Evolutionary conservation across 2,329 filamentous ascomycete species (phyloP), one percentile per base, ranked within the genome.

Genomic region (Cercospora sojina): DNA sequence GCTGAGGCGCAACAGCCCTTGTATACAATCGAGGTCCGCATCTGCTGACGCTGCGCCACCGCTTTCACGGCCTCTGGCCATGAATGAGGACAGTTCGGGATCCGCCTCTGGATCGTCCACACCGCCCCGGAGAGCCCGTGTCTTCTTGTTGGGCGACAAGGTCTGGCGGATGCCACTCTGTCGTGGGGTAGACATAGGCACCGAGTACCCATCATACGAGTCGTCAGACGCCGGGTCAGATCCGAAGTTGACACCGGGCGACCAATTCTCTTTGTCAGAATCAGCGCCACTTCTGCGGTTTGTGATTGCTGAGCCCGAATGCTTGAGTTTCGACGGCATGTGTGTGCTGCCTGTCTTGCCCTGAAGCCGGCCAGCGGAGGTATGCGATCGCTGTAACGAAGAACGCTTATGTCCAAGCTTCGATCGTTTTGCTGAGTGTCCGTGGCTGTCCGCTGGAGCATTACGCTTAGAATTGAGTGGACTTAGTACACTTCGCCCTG

Each of bases 231-330:
- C 61, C 20, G 29, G 58, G 31, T 55, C 57, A 20, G 51, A 56
- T n/a, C 43, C 43, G 1, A 67, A 16, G 4, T 64, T 64, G 27
- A 83, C 69, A 82, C 83, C 1, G 83, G 89, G 74, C 82, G 86
- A 86, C 87, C 92, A 96, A 76, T 98, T 98, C 81, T 98, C 94
- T 80, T 98, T 98, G 77, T 98, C 94, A 1, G 92, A 97, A 74
- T 97, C 93, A 58, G 87, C 77, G 80, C 86, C 86, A 76, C 73
- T 82, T 72, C 78, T 82, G 78, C 82, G 80, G 25, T 83, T 81
- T 41, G 66, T 69, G n/a, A 68, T 64, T 6, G 71, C 70, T 10
- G 75, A 76, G n/a, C 69, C 71, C 5, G 73, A 71, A 41, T 75
- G 71, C 67, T 77, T 76, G 41, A 75, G 65, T 60, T 73, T 73